Evolutionary conservation across 1,284 basidiomycete species (phyloP), one percentile per base, ranked within the genome.

Genomic region (Microbotryum silenes-acaulis): DNA sequence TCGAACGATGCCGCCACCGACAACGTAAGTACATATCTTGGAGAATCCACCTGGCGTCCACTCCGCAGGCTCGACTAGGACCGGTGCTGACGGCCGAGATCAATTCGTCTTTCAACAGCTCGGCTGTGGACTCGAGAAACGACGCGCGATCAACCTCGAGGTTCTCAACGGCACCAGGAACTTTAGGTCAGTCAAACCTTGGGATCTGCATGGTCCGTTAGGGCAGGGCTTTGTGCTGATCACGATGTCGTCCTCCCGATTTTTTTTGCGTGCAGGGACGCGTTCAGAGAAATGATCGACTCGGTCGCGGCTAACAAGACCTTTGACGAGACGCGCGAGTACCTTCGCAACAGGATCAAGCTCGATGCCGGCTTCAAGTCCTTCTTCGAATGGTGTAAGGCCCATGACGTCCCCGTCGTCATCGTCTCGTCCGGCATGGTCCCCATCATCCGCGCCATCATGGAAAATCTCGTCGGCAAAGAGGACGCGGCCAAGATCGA

Each of bases 341-440:
- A 83, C 55, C 75, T 87, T 67, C 77, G 80, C 72, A 77, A 85
- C 68, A 83, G 88, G 72, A 90, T 94, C 75, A 81, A 81, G 58
- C 82, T 96, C 51, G 92, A 96, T 74, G 77, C 85, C 1, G 91
- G 91, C 20, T 97, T 97, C 80, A 85, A 85, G 71, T 81, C 84
- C 10, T 96, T 93, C 76, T 86, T 87, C 75, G 75, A 78, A 31
- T 94, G 86, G 61, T 67, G 59, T 56, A 57, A 65, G 55, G 54
- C 48, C 8, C 44, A 64, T 59, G 44, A 62, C 37, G 50, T 64
- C 16, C 62, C 67, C 18, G 81, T 96, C 63, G 86, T 94, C 65
- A 91, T 97, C 72, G 90, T 96, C 52, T 94, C 91, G 5, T 90
- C 88, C 70, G 92, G 91, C 33, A 96, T 96, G 91, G 84, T 85